Evolutionary conservation across 768 basidiomycete species (phyloP).

Genomic region (Chalciporus sphaerocephalus): DNA sequence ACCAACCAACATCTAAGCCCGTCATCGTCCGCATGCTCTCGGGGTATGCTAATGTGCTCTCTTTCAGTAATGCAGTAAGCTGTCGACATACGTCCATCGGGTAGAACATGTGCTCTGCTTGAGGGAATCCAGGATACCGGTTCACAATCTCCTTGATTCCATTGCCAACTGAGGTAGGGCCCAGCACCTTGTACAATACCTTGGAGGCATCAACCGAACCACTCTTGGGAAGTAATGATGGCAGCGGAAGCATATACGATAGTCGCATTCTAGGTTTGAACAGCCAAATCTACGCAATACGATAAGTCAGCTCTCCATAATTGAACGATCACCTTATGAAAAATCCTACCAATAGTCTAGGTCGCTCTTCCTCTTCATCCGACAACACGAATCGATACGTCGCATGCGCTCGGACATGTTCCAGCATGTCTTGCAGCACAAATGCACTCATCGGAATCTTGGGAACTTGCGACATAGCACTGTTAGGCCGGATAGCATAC

Average conservation of each 20-base stretch:
- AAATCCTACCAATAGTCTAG: slow-evolving; percentile 66
- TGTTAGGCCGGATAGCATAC: slow-evolving; percentile 74
- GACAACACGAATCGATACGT: slow-evolving; percentile 86
- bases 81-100: slow-evolving; percentile 73
- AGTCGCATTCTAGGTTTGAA: slow-evolving; percentile 88
- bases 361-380: slow-evolving; percentile 82
- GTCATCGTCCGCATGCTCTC: slow-evolving; percentile 74
- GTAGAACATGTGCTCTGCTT: slow-evolving; percentile 85
- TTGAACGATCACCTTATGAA: background rate
- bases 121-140: slow-evolving; percentile 77
- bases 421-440: slow-evolving; percentile 86
- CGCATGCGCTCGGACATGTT: slow-evolving; percentile 88
- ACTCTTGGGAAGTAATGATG: slow-evolving; percentile 56
- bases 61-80: slow-evolving; percentile 63
- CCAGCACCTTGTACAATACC: slow-evolving; percentile 78
- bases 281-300: slow-evolving; percentile 72
- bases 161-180: slow-evolving; percentile 48
- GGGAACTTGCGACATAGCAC: slow-evolving; percentile 44
- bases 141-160: slow-evolving; percentile 47
- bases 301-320: background rate
- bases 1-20: slow-evolving; percentile 78
- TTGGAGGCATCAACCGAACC: slow-evolving; percentile 71
- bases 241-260: slow-evolving; percentile 58
- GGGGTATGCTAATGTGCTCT: slow-evolving; percentile 76
- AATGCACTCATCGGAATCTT: slow-evolving; percentile 76